Percentiles rank a stretch among this genome's conserved stretches.
Conservation (phyloP, 768 basidiomycete genomes). For the Kondoa malvinella region DNA sequence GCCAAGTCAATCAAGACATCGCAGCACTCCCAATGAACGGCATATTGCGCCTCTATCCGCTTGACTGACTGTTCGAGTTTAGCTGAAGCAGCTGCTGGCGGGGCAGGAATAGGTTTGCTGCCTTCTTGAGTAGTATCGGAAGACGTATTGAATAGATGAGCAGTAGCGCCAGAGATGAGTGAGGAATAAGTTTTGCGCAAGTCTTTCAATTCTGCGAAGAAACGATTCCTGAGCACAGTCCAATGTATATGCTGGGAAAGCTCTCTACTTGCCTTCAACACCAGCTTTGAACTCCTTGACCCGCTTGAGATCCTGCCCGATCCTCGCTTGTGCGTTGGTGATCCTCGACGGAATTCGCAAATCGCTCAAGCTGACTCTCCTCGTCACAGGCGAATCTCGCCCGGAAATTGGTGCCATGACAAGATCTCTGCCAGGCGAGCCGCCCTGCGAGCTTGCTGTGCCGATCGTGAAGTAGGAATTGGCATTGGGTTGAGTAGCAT, state of each 20-base stretch:
- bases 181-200: neutral
- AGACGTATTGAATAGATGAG: neutral
- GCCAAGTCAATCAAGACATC: slow-evolving; percentile 19
- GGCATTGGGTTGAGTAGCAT: neutral
- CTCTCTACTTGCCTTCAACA: slow-evolving; percentile 23
- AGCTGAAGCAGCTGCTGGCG: slow-evolving; percentile 9
- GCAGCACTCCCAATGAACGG: slow-evolving; percentile 15
- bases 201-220: neutral
- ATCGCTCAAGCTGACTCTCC: slow-evolving; percentile 29
- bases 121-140: neutral
- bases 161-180: slow-evolving; percentile 1
- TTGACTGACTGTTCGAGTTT: slow-evolving; percentile 12
- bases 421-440: neutral
- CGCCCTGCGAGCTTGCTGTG: neutral
- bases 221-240: neutral
- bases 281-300: slow-evolving; percentile 28
- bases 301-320: slow-evolving; percentile 27
- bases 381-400: neutral
- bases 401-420: neutral
- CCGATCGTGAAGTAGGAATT: slow-evolving; percentile 6
- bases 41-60: slow-evolving; percentile 13
- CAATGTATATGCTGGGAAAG: neutral
- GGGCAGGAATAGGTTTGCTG: neutral
- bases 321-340: slow-evolving; percentile 27
- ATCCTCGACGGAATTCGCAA: slow-evolving; percentile 27